Base-by-base conservation (phyloP, 2,329 filamentous ascomycete species). In the Blastomyces percursus region DNA sequence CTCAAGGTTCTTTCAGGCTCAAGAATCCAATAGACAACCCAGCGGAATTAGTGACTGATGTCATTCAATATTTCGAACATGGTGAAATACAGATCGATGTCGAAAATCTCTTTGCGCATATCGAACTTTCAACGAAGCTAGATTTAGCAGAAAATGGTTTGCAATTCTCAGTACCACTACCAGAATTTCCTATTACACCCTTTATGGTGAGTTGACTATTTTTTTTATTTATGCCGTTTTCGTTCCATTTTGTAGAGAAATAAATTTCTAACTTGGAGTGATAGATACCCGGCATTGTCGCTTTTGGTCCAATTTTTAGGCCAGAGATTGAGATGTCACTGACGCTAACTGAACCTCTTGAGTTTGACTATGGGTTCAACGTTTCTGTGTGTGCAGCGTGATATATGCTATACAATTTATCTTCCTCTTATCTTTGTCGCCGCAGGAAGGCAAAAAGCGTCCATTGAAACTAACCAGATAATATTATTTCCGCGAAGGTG, bases 291-390 rank as follows among this genome's bases (percentile, higher is more conserved):
- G 65, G 66, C 14, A 61, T 68, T 12, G 64, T 68, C 9, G 63
- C 61, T 27, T 69, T 68, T 48, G 67, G 67, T 12, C 61, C 63
- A 11, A 58, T 67, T 46, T 61, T 69, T 44, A 59, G 24, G 2
- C 66, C 65, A 3, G 48, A 67, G 32, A 62, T 69, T 21, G 60
- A 35, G 11, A 46, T 64, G 24, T 59, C 62, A 7, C 19, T 69
- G n/a, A 58, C 55, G 12, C 32, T 66, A 54, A 59, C 58, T 4
- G 54, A 66, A 48, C 35, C 60, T 11, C 59, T 67, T 19, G 64
- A 66, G 16, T 68, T 69, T 58, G 64, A 63, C 24, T 69, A 66
- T 61, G 67, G 67, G 27, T 65, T 69, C 55, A 64, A 68, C 48
- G 32, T 68, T 21, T 65, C 64, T 11, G 67, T 69, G 52, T 52